Percentiles rank a stretch among this genome's conserved stretches.
Evolutionary conservation across 441 rosid genomes (phyloP).

Genomic region (Gossypium aridum): DNA sequence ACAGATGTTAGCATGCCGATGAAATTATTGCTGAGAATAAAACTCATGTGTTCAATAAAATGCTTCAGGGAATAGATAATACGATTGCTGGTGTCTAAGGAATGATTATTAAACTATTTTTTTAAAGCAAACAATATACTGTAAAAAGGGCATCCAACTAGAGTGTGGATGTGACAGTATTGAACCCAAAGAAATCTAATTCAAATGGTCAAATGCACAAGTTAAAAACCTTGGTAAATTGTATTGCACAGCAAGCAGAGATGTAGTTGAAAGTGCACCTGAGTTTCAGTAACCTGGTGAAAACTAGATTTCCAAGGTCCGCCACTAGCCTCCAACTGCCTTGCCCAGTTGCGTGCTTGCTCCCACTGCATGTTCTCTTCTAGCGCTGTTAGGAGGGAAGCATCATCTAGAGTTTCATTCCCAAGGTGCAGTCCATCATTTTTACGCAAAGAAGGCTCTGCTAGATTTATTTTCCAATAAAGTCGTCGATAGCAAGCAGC

Average conservation of each 20-base stretch:
- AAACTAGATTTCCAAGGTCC: slow-evolving; percentile 83
- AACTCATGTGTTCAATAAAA: background rate
- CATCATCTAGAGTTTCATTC: slow-evolving; percentile 82
- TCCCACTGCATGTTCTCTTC: slow-evolving; percentile 93
- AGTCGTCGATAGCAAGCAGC: slow-evolving; percentile 71
- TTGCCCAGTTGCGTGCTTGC: slow-evolving; percentile 98
- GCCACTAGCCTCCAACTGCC: slow-evolving; percentile 86
- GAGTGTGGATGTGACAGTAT: background rate
- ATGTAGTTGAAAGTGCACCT: slow-evolving; percentile 44
- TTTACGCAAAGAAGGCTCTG: slow-evolving; percentile 81
- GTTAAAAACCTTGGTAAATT: background rate
- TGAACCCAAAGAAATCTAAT: background rate
- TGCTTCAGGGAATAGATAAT: background rate
- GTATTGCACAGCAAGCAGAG: background rate
- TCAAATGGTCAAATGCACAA: background rate
- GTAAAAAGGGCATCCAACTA: background rate
- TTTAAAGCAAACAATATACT: background rate
- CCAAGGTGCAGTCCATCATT: slow-evolving; percentile 72
- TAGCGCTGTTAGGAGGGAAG: slow-evolving; percentile 77
- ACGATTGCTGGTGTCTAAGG: background rate
- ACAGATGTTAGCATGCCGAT: background rate
- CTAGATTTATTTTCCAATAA: slow-evolving; percentile 94
- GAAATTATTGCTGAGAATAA: background rate
- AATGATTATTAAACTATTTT: slow-evolving; percentile 3
- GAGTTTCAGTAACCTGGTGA: slow-evolving; percentile 95